phyloP scores from a whole-genome alignment of 371 early-diverging fungal species.

The Mucor saturninus region DNA sequence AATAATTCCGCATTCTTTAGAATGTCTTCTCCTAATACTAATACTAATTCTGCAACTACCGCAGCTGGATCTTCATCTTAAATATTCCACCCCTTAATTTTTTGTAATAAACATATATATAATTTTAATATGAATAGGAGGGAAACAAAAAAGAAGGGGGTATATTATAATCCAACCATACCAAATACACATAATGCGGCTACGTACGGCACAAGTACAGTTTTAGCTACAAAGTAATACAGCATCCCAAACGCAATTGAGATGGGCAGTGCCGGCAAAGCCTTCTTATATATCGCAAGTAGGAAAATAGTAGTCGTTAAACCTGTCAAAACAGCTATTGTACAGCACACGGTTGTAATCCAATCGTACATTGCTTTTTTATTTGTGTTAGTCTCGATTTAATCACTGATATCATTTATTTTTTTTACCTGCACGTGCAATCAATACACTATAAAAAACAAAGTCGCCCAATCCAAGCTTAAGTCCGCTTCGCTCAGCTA shows the following conservation, averaged over 20 bases:
- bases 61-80: constrained; percentile 11
- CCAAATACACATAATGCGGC: constrained; percentile 52
- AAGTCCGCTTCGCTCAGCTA: constrained; percentile 68
- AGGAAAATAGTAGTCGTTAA: constrained; percentile 86
- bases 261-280: constrained; percentile 87
- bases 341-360: constrained; percentile 84
- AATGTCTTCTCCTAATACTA: constrained; percentile 10
- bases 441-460: constrained; percentile 87
- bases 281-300: constrained; percentile 79
- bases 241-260: constrained; percentile 87
- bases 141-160: not conserved
- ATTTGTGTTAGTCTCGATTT: not conserved
- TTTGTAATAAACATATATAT: not conserved
- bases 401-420: not conserved
- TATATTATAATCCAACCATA: constrained; percentile 47
- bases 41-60: constrained; percentile 18
- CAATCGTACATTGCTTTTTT: constrained; percentile 78
- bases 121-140: constrained; percentile 2
- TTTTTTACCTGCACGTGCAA: constrained; percentile 75
- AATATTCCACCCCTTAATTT: not conserved
- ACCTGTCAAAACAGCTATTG: constrained; percentile 82
- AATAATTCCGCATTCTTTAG: constrained; percentile 15
- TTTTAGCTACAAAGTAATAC: constrained; percentile 75
- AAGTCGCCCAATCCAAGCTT: constrained; percentile 91
- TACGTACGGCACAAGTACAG: constrained; percentile 67